A percentile compares a stretch with the other conserved stretches of the same genome.
These are phyloP conservation scores for Parmelia sp. DNA, from an alignment of 495 filamentous ascomycete species.

Conservation along the genomic window DNA sequence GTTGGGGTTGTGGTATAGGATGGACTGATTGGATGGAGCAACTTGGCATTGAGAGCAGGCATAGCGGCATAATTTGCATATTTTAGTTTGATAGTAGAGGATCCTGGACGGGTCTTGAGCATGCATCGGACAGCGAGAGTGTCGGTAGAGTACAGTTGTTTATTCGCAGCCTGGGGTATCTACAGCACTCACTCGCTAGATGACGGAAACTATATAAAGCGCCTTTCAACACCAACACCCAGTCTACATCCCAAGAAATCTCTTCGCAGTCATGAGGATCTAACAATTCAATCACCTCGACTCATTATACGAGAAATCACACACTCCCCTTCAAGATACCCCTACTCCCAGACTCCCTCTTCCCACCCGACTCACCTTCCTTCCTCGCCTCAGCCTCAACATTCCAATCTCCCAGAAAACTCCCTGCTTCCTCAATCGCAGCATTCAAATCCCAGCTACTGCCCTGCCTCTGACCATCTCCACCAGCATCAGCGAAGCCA, in stretches of 20 bases:
- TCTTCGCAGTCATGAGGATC: background rate
- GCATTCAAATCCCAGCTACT: constrained; percentile 20
- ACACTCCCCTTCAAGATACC: background rate
- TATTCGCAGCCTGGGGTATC: background rate
- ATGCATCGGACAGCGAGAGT: background rate
- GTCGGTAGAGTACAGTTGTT: background rate
- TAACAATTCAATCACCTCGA: background rate
- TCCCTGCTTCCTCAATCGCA: constrained; percentile 25
- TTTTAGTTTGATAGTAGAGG: background rate
- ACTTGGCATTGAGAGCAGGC: background rate
- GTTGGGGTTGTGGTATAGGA: background rate
- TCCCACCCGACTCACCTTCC: constrained; percentile 3
- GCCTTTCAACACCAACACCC: background rate
- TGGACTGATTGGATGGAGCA: background rate
- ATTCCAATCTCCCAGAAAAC: constrained; percentile 24
- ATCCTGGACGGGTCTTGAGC: background rate
- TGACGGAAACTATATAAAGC: no score
- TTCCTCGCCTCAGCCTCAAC: constrained; percentile 24
- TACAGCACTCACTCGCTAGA: constrained; percentile 1
- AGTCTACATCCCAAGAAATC: background rate
- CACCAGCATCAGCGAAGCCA: background rate
- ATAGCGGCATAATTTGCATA: background rate
- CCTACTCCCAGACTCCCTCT: background rate
- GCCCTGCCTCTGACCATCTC: background rate
- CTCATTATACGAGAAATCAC: background rate